phyloP scores from a whole-genome alignment of 768 basidiomycete genomes.

The Suillus clintonianus region DNA sequence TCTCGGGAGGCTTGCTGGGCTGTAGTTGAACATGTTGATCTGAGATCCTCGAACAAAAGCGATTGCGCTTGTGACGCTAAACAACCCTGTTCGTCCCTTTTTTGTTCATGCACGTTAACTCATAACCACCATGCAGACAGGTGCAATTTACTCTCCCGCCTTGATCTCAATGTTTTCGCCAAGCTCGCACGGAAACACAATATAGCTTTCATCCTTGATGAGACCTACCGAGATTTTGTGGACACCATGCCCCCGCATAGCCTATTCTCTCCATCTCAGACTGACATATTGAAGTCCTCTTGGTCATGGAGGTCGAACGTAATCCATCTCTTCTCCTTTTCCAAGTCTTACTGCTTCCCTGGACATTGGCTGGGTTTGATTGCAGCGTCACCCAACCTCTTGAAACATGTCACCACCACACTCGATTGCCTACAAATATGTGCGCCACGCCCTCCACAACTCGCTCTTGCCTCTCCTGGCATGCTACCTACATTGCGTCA shows the following conservation, averaged over 20 bases:
- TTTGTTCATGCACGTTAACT: neutral
- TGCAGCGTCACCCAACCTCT: slow-evolving; percentile 57
- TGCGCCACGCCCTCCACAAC: slow-evolving; percentile 70
- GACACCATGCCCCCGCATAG: slow-evolving; percentile 51
- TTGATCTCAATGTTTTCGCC: slow-evolving; percentile 62
- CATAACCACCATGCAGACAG: slow-evolving; percentile 47
- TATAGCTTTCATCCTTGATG: slow-evolving; percentile 78
- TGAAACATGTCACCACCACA: slow-evolving; percentile 51
- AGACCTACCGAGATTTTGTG: slow-evolving; percentile 86
- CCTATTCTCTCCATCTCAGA: slow-evolving; percentile 44
- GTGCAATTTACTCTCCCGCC: slow-evolving; percentile 61
- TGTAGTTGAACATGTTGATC: too few relatives aligned
- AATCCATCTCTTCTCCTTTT: slow-evolving; percentile 78
- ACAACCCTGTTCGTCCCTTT: slow-evolving; percentile 59
- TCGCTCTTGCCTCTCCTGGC: slow-evolving; percentile 54
- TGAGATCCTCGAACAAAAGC: slow-evolving; percentile 61
- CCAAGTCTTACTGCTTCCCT: slow-evolving; percentile 79
- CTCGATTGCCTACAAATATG: slow-evolving; percentile 84
- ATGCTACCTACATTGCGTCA: slow-evolving; percentile 53
- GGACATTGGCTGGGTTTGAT: slow-evolving; percentile 80
- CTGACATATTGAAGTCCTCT: neutral
- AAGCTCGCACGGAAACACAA: slow-evolving; percentile 52
- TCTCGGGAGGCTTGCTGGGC: too few relatives aligned
- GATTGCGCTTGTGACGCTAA: slow-evolving; percentile 75
- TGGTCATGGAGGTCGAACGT: slow-evolving; percentile 61